These are phyloP conservation scores for Macrophomina tecta DNA, from an alignment of 2,329 filamentous ascomycete genomes.

Conservation along the genomic window DNA sequence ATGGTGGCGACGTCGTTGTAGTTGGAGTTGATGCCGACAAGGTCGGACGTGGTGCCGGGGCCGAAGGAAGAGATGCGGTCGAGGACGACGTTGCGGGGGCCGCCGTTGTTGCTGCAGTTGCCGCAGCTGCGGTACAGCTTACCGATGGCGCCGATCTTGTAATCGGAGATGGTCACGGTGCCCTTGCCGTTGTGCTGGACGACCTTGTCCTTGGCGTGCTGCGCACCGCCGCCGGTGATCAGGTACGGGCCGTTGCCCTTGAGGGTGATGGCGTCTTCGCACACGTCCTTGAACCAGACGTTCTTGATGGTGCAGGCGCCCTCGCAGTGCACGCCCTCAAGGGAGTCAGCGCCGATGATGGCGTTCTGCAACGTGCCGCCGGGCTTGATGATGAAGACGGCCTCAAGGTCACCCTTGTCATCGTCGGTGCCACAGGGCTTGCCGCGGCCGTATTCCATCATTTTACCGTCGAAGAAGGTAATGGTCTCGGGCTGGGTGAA, in stretches of 20 bases:
- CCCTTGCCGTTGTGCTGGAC: conserved; percentile 42
- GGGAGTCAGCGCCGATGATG: conserved; percentile 53
- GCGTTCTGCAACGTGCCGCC: conserved; percentile 56
- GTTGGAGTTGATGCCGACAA: conserved; percentile 53
- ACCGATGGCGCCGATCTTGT: conserved; percentile 36
- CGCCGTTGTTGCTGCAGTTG: conserved; percentile 38
- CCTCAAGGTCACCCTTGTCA: conserved; percentile 48
- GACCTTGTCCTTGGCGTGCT: conserved; percentile 39
- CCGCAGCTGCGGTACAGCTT: conserved; percentile 42
- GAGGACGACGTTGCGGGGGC: conserved; percentile 48
- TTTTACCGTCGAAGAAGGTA: too few species aligned
- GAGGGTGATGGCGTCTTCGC: conserved; percentile 46
- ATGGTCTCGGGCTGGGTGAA: too few species aligned
- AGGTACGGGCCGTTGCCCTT: conserved; percentile 36
- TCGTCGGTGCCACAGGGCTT: conserved; percentile 45
- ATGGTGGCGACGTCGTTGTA: conserved; percentile 47
- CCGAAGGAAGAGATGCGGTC: conserved; percentile 36
- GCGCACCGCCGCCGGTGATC: conserved; percentile 35
- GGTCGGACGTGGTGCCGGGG: conserved; percentile 33
- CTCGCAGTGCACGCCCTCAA: conserved; percentile 59
- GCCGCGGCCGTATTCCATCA: conserved; percentile 46
- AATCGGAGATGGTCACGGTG: conserved; percentile 40
- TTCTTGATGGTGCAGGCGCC: conserved; percentile 55
- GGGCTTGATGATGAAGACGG: conserved; percentile 54
- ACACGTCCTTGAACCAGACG: conserved; percentile 41